Base-by-base conservation (phyloP, 768 basidiomycete genomes). In the Daedaleopsis sinensis region DNA sequence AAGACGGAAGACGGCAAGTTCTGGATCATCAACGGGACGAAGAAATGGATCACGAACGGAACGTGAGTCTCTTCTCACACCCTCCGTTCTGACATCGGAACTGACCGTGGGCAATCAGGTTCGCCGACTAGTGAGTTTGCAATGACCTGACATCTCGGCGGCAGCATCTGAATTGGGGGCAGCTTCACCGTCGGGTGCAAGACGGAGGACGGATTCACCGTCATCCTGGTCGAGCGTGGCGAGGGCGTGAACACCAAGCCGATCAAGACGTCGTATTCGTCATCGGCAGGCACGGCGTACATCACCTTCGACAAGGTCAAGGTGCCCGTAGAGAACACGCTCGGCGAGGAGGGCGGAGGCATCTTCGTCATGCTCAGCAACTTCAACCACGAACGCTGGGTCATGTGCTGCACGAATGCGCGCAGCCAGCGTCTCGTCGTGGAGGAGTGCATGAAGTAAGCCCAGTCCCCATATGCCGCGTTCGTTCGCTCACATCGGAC, bases 321-420 rank as follows among this genome's bases (percentile, higher is more conserved):
- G 58, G 94, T 95, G 0, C 95, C 96, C 2, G 86, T 89, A 5
- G 91, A 87, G 67, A 92, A 96, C 73, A 90, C 91, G 4, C 84
- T 97, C 24, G 94, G 94, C 5, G 82, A 84, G 24, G 91, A 91
- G 69, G 85, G 90, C 56, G 85, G 85, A 58, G 93, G 91, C 8
- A 78, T 91, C 58, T 82, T 86, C 63, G 85, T 87, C 43, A 83
- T 84, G 64, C 51, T 52, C 51, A 71, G 89, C 67, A 97, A 96
- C 77, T 96, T 96, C 78, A 96, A 96, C 72, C 94, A 96, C 73
- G 94, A 95, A 71, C 88, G 91, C 61, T 95, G 91, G 93, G 91
- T 94, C 21, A 94, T 95, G 90, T 87, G 86, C 72, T 91, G 90
- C 68, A 78, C 44, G 85, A 85, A 23, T 79, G 82, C 36, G 72